phyloP scores from a whole-genome alignment of 352 stramenopile species.

The Blastocystis sp. region DNA sequence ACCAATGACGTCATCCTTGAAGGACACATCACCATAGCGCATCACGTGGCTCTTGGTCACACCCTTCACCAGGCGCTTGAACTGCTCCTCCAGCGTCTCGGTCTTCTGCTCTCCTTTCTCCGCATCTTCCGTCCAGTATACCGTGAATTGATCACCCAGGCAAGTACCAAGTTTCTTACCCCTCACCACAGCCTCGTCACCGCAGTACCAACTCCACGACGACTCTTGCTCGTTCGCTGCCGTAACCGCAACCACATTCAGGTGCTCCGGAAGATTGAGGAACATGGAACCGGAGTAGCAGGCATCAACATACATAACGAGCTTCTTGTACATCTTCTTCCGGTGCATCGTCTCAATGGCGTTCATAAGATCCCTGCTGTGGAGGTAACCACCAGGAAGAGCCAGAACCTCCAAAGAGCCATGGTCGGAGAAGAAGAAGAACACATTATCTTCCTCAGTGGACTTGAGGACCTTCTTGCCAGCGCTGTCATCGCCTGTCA shows the following conservation, averaged over 20 bases:
- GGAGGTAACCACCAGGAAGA: slow-evolving; percentile 80
- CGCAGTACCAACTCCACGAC: slow-evolving; percentile 83
- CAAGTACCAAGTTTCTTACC: slow-evolving; percentile 77
- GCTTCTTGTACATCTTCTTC: slow-evolving; percentile 82
- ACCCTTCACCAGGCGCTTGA: slow-evolving; percentile 75
- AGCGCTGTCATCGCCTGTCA: slow-evolving; percentile 77
- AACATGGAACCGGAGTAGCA: slow-evolving; percentile 87
- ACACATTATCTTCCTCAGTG: slow-evolving; percentile 81
- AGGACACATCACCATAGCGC: slow-evolving; percentile 17
- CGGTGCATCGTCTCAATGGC: slow-evolving; percentile 80
- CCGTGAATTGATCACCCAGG: slow-evolving; percentile 81
- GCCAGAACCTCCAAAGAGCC: slow-evolving; percentile 79
- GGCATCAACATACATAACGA: slow-evolving; percentile 85
- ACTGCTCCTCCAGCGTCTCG: slow-evolving; percentile 78
- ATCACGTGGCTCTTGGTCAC: slow-evolving; percentile 75
- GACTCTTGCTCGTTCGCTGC: slow-evolving; percentile 82
- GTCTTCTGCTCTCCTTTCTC: slow-evolving; percentile 76
- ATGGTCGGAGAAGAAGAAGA: slow-evolving; percentile 74
- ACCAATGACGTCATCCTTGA: slow-evolving; percentile 26
- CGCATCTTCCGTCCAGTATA: slow-evolving; percentile 86
- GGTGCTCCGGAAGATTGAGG: slow-evolving; percentile 77
- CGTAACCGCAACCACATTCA: slow-evolving; percentile 84
- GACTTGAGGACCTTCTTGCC: slow-evolving; percentile 80
- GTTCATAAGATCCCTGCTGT: slow-evolving; percentile 76
- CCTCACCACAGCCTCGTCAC: slow-evolving; percentile 18